Evolutionary conservation across 106 monocot genomes (phyloP), one percentile per base, ranked within the genome.

Genomic region (Apostasia ramifera): DNA sequence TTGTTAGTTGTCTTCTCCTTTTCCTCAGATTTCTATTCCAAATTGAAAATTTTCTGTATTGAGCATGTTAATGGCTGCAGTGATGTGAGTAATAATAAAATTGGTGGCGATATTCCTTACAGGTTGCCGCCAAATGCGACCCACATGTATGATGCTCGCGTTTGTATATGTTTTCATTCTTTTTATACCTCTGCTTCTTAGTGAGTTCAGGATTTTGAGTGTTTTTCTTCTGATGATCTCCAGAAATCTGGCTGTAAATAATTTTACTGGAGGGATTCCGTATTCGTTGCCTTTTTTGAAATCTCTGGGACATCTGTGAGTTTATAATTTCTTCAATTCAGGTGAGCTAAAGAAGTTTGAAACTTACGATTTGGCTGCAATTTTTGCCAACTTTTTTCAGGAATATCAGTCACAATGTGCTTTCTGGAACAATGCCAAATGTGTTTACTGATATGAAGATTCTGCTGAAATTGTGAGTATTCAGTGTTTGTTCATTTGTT

Each of bases 21-120:
- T 68, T 41, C 15, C 5, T 40, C 9, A 15, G 9, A 2, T n/a
- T 59, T 53, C 41, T 55, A 59, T 59, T 8, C 39, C 15, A 51
- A 39, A 63, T 44, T 47, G 11, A 44, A 42, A 41, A 26, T 66
- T 72, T 59, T 13, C 0, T 58, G 51, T 1, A 3, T 66, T 26
- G 11, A 8, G 47, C 49, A 1, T 60, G 26, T 71, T 14, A 6
- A 67, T 45, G 15, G 3, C n/a, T 42, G 63, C 59, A 90, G 90
- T 55, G 90, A 90, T 75, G 66, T 86, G 55, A 85, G 86, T 67
- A 54, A 78, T 50, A 90, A 90, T 71, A 81, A 63, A 46, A 83
- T 90, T 50, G 63, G 82, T 67, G 90, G 86, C 12, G 74, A 90
- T 53, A 90, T 90, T 54, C 90, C 90, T 47, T 41, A 66, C 45